Evolutionary conservation across 441 rosid species (phyloP).

Genomic region (Biscutella auriculata): DNA sequence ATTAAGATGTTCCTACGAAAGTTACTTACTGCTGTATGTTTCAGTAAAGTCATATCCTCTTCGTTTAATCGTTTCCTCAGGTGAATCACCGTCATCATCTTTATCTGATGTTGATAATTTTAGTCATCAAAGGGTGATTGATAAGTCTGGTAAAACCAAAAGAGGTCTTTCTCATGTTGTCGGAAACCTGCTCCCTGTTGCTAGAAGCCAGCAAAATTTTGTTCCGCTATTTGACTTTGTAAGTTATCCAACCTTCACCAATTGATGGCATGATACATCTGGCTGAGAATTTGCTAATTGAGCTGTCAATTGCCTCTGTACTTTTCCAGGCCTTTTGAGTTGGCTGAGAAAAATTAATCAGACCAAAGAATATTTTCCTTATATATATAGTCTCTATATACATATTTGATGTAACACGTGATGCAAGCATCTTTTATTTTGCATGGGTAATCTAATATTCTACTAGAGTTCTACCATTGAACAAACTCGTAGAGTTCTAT

Average conservation of each 20-base stretch:
- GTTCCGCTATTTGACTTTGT: constrained; percentile 57
- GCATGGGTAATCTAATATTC: neutral
- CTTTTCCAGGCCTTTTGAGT: too few relatives aligned
- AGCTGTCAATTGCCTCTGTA: neutral
- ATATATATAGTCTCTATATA: neutral
- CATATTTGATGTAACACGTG: neutral
- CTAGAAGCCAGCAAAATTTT: constrained; percentile 34
- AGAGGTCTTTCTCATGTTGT: constrained; percentile 34
- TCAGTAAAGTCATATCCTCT: too few relatives aligned
- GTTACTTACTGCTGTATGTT: neutral
- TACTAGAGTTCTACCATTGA: neutral
- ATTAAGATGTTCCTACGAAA: neutral
- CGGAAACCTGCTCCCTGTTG: constrained; percentile 39
- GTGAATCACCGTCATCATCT: constrained; percentile 90
- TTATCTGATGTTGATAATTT: constrained; percentile 80
- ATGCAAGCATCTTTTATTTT: neutral
- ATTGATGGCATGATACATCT: neutral
- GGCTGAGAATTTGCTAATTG: constrained; percentile 7
- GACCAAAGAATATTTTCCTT: neutral
- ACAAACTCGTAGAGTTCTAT: neutral
- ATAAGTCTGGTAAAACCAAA: constrained; percentile 40
- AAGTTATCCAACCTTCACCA: constrained; percentile 32
- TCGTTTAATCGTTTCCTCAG: constrained; percentile 29
- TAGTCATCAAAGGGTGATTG: constrained; percentile 38
- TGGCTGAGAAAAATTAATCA: neutral